A percentile compares a stretch with the other conserved stretches of the same genome.
Evolutionary conservation across 768 basidiomycete genomes (phyloP).

Genomic region (Candolleomyces aberdarensis): DNA sequence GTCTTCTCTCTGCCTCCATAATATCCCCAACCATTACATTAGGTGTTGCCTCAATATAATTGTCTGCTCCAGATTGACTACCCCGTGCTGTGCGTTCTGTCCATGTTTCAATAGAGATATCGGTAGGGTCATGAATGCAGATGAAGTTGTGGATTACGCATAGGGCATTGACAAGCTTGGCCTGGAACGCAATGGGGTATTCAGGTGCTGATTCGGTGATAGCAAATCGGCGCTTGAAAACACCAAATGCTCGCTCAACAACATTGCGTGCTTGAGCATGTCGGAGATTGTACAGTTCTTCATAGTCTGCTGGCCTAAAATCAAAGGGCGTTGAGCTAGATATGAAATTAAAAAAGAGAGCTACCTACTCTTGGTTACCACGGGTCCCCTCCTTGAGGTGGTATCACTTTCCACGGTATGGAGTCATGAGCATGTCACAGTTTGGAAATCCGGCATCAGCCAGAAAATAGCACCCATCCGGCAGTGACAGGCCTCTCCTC

Average conservation of each 20-base stretch:
- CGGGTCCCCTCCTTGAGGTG: constrained; percentile 35
- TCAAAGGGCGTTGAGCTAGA: constrained; percentile 4
- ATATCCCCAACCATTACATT: not conserved
- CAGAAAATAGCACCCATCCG: constrained; percentile 29
- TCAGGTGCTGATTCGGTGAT: constrained; percentile 8
- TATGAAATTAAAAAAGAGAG: not conserved
- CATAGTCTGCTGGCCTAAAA: constrained; percentile 21
- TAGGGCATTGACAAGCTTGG: constrained; percentile 18
- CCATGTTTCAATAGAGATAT: constrained; percentile 11
- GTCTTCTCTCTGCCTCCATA: not conserved
- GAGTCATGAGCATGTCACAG: constrained; percentile 29
- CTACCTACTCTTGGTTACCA: constrained; percentile 14
- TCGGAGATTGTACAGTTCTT: constrained; percentile 35
- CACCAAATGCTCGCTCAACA: constrained; percentile 36
- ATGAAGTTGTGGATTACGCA: constrained; percentile 26
- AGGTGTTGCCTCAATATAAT: not conserved
- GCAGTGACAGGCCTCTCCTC: constrained; percentile 20
- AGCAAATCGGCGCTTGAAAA: constrained; percentile 13
- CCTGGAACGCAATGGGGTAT: constrained; percentile 16
- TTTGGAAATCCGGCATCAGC: constrained; percentile 33
- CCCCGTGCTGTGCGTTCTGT: not conserved
- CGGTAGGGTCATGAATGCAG: constrained; percentile 18
- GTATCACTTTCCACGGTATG: constrained; percentile 33
- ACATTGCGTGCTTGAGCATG: constrained; percentile 33
- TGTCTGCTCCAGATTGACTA: not conserved